Percentiles rank a stretch among this genome's conserved stretches.
Conservation (phyloP, 1,284 basidiomycete species). For the Apiotrichum domesticum region DNA sequence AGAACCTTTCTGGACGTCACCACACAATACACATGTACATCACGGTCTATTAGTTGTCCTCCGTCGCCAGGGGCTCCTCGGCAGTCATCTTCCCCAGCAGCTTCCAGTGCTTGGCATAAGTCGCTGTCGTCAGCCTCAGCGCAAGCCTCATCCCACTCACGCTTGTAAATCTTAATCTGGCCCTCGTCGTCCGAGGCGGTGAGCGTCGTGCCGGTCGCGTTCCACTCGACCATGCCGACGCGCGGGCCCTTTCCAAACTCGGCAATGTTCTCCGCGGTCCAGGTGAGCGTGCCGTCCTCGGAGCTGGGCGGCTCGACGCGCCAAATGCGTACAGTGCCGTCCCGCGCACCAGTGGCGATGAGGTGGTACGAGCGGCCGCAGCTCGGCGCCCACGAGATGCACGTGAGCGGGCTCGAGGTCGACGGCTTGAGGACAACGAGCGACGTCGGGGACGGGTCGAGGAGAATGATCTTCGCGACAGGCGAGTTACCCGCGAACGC, state of each 20-base stretch:
- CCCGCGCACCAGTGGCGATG: constrained; percentile 76
- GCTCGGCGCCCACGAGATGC: constrained; percentile 82
- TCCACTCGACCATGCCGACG: constrained; percentile 72
- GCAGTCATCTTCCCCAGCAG: constrained; percentile 45
- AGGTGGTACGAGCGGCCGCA: constrained; percentile 88
- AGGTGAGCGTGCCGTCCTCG: constrained; percentile 41
- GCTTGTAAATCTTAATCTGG: constrained; percentile 80
- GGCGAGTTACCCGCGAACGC: constrained; percentile 66
- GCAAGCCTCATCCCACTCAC: constrained; percentile 23
- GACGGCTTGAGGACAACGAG: constrained; percentile 37
- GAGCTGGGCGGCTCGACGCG: constrained; percentile 53
- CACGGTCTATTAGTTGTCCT: constrained; percentile 19
- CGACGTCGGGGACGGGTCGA: constrained; percentile 45
- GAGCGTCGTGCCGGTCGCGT: constrained; percentile 65
- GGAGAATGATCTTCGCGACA: constrained; percentile 57
- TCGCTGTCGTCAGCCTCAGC: constrained; percentile 24
- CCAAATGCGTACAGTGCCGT: constrained; percentile 84
- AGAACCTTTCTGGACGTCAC: too few relatives aligned
- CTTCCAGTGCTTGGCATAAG: constrained; percentile 46
- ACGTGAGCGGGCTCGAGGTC: constrained; percentile 55
- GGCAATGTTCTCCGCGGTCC: constrained; percentile 67
- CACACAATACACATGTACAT: neutral
- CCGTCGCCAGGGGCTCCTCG: constrained; percentile 35
- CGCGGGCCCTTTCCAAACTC: constrained; percentile 77
- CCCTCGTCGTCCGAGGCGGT: constrained; percentile 87